Evolutionary conservation across 2,329 filamentous ascomycete species (phyloP).

Genomic region (Ascochyta clinopodiicola): DNA sequence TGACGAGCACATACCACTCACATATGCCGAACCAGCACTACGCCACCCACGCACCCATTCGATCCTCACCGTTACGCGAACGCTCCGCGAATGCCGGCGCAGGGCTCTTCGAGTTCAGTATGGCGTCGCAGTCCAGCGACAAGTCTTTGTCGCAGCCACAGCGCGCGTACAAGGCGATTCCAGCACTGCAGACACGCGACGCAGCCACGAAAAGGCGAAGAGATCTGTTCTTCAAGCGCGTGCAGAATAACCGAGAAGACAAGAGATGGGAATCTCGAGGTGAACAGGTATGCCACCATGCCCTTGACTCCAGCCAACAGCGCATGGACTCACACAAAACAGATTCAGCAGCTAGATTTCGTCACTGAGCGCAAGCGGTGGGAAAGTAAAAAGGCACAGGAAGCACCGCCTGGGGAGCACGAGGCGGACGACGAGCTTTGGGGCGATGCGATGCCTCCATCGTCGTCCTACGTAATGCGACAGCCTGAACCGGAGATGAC

Average conservation of each 20-base stretch:
- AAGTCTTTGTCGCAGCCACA: slow-evolving; percentile 29
- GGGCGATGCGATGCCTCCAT: slow-evolving; percentile 20
- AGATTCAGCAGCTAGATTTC: slow-evolving; percentile 59
- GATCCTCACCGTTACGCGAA: slow-evolving; percentile 55
- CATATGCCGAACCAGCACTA: slow-evolving; percentile 31
- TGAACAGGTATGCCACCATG: slow-evolving; percentile 50
- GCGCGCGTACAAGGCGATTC: slow-evolving; percentile 65
- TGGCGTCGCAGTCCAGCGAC: slow-evolving; percentile 29
- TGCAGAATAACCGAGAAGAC: slow-evolving; percentile 54
- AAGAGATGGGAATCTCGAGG: slow-evolving; percentile 53
- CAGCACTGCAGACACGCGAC: slow-evolving; percentile 65
- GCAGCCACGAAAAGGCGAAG: slow-evolving; percentile 69
- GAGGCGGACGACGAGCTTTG: slow-evolving; percentile 34
- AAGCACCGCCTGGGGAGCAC: slow-evolving; percentile 46
- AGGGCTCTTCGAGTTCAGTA: slow-evolving; percentile 37
- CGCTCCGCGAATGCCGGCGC: slow-evolving; percentile 48
- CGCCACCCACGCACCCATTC: slow-evolving; percentile 38
- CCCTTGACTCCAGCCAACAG: too few relatives aligned
- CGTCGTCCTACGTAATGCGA: slow-evolving; percentile 3
- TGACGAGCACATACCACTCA: slow-evolving; percentile 35
- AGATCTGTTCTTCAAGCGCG: slow-evolving; percentile 71
- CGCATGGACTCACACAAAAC: slow-evolving; percentile 13
- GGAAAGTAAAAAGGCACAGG: slow-evolving; percentile 52
- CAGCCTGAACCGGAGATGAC: slow-evolving; percentile 35
- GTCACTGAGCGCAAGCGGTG: slow-evolving; percentile 52